Percentiles rank a stretch among this genome's conserved stretches.
Evolutionary conservation across 306 rosid genomes (phyloP).

Genomic region (Phaseolus lunatus): DNA sequence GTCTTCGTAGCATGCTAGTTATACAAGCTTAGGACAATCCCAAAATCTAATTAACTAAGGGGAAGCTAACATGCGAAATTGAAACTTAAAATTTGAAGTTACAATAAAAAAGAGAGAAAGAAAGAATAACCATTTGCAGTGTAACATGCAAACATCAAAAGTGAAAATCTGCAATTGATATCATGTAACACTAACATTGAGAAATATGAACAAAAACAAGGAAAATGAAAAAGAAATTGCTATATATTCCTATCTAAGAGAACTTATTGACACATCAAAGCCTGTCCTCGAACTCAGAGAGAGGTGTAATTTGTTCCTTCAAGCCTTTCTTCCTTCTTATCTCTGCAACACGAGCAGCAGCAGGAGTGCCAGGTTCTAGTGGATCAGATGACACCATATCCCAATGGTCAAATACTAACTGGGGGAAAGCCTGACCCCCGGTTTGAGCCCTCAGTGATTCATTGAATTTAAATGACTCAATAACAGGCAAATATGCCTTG

Average conservation of each 20-base stretch:
- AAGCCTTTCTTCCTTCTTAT: conserved; percentile 82
- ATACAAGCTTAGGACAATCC: conserved; percentile 4
- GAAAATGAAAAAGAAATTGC: conserved; percentile 20
- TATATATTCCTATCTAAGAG: neutral
- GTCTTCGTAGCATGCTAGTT: neutral
- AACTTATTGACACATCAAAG: conserved; percentile 44
- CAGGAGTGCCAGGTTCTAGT: conserved; percentile 65
- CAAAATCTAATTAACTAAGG: conserved; percentile 1
- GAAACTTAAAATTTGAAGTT: conserved; percentile 16
- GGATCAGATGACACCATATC: conserved; percentile 77
- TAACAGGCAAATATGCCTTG: conserved; percentile 66
- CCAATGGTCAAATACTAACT: conserved; percentile 81
- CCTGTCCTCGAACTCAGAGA: conserved; percentile 66
- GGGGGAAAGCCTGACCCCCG: conserved; percentile 76
- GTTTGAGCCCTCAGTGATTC: conserved; percentile 60
- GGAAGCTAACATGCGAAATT: conserved; percentile 23
- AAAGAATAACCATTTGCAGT: neutral
- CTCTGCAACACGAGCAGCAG: conserved; percentile 53
- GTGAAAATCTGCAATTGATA: neutral
- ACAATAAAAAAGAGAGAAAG: neutral
- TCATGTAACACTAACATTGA: neutral
- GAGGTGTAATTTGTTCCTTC: conserved; percentile 62
- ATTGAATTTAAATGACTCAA: conserved; percentile 66
- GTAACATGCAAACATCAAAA: neutral
- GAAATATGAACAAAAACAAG: conserved; percentile 4